Percentiles rank a stretch among this genome's conserved stretches.
phyloP scores from a whole-genome alignment of 306 rosid species.

The Casuarina equisetifolia region DNA sequence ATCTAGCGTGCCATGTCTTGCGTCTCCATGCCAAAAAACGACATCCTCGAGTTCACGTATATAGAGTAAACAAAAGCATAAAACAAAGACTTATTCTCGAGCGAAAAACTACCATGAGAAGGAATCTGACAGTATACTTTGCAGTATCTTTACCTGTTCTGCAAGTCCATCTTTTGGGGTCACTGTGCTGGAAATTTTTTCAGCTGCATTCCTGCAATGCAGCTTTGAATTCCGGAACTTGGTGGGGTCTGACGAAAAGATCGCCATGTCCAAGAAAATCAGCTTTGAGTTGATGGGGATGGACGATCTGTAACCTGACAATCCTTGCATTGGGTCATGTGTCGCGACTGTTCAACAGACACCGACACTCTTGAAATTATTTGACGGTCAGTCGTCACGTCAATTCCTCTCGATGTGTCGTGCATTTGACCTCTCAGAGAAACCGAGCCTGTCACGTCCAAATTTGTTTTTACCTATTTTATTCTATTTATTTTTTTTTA shows the following conservation, averaged over 20 bases:
- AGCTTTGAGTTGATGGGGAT: conserved; percentile 31
- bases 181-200: too few species aligned
- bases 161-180: background rate
- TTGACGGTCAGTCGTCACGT: conserved; percentile 26
- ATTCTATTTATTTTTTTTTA: too few species aligned
- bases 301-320: conserved; percentile 24
- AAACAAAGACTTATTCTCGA: background rate
- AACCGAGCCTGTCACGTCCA: too few species aligned
- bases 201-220: too few species aligned
- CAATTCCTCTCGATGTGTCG: conserved; percentile 3
- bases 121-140: background rate
- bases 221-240: background rate
- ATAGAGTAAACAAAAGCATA: conserved; percentile 7
- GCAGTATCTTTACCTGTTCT: background rate
- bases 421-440: background rate
- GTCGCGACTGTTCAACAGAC: background rate
- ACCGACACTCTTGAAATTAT: conserved; percentile 8
- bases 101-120: too few species aligned
- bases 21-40: conserved; percentile 33
- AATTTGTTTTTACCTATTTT: too few species aligned
- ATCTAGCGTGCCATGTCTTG: conserved; percentile 25
- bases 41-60: background rate
- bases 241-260: conserved; percentile 16
- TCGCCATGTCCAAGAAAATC: conserved; percentile 18
- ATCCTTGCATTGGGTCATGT: background rate